phyloP scores from a whole-genome alignment of 2,329 filamentous ascomycete genomes.

The Alternaria triticina region DNA sequence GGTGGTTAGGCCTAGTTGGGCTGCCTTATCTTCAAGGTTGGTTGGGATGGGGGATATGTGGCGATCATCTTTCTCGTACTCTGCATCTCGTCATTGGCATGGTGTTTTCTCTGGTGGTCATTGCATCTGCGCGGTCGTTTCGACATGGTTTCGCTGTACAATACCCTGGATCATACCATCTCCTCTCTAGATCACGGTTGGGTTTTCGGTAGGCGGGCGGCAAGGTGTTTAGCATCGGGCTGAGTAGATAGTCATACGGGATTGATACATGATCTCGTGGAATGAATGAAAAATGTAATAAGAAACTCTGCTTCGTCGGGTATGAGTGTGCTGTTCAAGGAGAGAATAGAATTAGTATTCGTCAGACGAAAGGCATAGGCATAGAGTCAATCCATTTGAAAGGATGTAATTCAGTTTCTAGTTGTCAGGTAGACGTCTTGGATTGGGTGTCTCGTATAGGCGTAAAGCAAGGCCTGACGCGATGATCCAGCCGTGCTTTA shows the following conservation, averaged over 20 bases:
- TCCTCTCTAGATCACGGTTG: conserved; percentile 40
- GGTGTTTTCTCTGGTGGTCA: conserved; percentile 3
- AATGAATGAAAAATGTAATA: background rate
- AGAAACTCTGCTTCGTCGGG: background rate
- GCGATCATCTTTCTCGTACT: background rate
- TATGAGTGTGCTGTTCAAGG: background rate
- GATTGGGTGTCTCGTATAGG: background rate
- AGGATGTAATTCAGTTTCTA: background rate
- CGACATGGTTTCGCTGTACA: conserved; percentile 34
- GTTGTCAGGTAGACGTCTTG: background rate
- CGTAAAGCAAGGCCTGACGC: background rate
- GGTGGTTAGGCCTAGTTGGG: conserved; percentile 3
- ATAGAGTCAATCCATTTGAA: background rate
- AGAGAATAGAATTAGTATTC: background rate
- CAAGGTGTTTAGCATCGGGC: background rate
- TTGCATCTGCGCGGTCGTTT: conserved; percentile 6
- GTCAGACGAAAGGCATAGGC: background rate
- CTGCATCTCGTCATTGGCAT: conserved; percentile 1
- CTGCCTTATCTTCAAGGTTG: background rate
- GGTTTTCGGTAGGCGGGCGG: background rate
- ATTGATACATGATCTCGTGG: background rate
- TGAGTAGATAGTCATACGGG: background rate
- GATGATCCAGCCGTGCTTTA: background rate
- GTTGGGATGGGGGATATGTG: background rate
- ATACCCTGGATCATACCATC: conserved; percentile 47